phyloP scores from a whole-genome alignment of 768 basidiomycete species.

The Boletus sp. region DNA sequence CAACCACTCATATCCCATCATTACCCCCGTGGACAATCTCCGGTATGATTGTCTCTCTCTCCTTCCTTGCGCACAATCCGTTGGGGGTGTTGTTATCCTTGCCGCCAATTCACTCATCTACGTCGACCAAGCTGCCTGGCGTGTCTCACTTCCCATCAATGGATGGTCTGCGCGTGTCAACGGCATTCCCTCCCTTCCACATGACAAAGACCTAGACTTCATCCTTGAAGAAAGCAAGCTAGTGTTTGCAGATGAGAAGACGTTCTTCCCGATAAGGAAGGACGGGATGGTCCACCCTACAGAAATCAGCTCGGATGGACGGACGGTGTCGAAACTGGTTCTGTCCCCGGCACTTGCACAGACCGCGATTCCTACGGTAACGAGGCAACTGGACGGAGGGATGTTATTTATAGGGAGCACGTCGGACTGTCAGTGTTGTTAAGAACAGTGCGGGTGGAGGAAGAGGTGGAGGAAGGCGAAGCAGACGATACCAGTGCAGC shows the following conservation, averaged over 20 bases:
- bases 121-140: constrained; percentile 81
- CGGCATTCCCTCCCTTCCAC: constrained; percentile 54
- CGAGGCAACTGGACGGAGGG: constrained; percentile 48
- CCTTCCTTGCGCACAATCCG: constrained; percentile 61
- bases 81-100: constrained; percentile 83
- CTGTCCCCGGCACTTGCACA: constrained; percentile 61
- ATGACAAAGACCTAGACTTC: constrained; percentile 45
- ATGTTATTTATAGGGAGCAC: constrained; percentile 78
- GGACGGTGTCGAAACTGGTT: constrained; percentile 61
- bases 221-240: constrained; percentile 72
- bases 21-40: constrained; percentile 68
- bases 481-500: constrained; percentile 40
- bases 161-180: constrained; percentile 81
- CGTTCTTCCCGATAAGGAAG: constrained; percentile 66
- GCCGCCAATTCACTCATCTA: constrained; percentile 82
- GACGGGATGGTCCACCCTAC: constrained; percentile 79
- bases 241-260: constrained; percentile 75
- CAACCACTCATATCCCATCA: constrained; percentile 76
- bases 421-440: constrained; percentile 80
- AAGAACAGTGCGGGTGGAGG: constrained; percentile 62
- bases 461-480: constrained; percentile 50
- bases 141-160: constrained; percentile 72
- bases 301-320: constrained; percentile 72
- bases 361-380: constrained; percentile 62
- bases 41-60: constrained; percentile 73